phyloP scores from a whole-genome alignment of 164 flowering plant species.

The Vitis cinerea region DNA sequence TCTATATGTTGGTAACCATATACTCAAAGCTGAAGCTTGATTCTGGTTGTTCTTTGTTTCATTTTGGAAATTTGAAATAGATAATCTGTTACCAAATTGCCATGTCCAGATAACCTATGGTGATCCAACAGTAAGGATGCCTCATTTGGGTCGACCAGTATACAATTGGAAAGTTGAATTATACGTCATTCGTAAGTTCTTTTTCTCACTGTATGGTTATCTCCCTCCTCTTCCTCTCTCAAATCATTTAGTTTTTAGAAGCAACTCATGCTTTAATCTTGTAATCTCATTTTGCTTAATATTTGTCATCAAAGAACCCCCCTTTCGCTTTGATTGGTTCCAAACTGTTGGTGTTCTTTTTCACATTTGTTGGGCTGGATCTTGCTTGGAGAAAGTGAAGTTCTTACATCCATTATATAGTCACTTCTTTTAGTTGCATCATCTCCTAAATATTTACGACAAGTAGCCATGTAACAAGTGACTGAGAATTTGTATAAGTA shows the following conservation, averaged over 20 bases:
- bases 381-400: not conserved
- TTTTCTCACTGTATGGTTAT: not conserved
- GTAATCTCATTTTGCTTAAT: not conserved
- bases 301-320: not conserved
- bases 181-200: constrained; percentile 78
- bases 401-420: not conserved
- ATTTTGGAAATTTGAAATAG: constrained; percentile 2
- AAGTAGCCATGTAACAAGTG: not conserved
- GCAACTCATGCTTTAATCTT: not conserved
- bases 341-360: not conserved
- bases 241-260: not conserved
- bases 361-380: not conserved
- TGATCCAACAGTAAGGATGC: constrained; percentile 85
- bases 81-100: constrained; percentile 1
- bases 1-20: constrained; percentile 77
- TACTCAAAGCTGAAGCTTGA: constrained; percentile 2
- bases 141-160: constrained; percentile 56
- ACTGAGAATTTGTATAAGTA: not conserved
- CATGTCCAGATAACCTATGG: constrained; percentile 84
- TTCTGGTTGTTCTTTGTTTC: not conserved
- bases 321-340: not conserved
- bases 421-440: not conserved
- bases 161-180: constrained; percentile 72
- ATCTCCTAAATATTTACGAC: not conserved
- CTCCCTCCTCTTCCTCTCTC: not conserved